Conservation (phyloP, 1,284 basidiomycete species). For the Cystobasidium pallidum region DNA sequence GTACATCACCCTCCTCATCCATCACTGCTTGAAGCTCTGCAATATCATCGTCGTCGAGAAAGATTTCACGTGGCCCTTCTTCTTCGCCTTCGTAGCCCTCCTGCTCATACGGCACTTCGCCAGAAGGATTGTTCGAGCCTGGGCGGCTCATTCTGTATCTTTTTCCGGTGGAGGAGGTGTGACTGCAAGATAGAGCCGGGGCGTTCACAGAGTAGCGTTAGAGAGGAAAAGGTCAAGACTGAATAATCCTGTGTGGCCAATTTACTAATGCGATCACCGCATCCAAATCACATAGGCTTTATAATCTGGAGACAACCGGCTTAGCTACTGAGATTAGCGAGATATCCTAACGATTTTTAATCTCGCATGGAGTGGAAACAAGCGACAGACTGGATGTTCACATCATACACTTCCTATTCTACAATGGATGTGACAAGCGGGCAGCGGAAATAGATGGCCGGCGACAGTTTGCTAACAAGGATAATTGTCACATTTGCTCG, state of each 20-base stretch:
- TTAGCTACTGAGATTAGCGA: too few relatives aligned
- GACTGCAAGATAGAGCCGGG: neutral
- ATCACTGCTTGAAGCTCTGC: constrained; percentile 41
- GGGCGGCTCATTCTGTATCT: neutral
- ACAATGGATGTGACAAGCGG: neutral
- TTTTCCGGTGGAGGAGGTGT: neutral
- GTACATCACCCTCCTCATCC: constrained; percentile 42
- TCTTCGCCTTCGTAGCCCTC: constrained; percentile 42
- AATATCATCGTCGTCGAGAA: constrained; percentile 45
- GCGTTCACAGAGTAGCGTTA: neutral
- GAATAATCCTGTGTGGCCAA: neutral
- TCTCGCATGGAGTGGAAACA: neutral
- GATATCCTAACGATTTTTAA: too few relatives aligned
- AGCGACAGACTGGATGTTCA: constrained; percentile 6
- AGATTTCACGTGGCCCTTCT: constrained; percentile 43
- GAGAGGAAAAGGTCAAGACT: neutral
- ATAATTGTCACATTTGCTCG: neutral
- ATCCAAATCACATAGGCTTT: neutral
- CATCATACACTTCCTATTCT: neutral
- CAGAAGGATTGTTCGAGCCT: neutral
- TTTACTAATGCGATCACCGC: neutral
- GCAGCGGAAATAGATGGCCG: neutral
- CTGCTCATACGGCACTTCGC: neutral
- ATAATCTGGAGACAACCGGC: neutral
- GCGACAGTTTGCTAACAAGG: neutral